Percentiles rank a stretch among this genome's conserved stretches.
Evolutionary conservation across 345 rosid genomes (phyloP).

Genomic region (Acer campestre): DNA sequence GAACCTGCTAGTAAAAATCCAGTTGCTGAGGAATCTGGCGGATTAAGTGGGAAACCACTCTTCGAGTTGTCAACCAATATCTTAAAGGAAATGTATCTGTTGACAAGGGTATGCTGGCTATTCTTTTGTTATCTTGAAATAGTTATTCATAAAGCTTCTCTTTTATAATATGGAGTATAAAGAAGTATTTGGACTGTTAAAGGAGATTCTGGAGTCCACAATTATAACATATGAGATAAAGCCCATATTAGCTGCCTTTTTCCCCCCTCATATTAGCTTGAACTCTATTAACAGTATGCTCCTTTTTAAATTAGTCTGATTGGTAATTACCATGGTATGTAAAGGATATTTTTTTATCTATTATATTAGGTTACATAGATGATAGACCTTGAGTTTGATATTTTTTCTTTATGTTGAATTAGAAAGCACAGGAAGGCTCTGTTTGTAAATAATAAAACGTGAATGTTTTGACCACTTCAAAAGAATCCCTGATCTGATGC

Average conservation of each 20-base stretch:
- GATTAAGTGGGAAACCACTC: slow-evolving; percentile 91
- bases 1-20: slow-evolving; percentile 57
- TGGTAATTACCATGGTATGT: background rate
- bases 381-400: background rate
- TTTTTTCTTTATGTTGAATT: background rate
- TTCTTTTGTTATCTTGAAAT: slow-evolving; percentile 9
- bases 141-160: background rate
- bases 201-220: background rate
- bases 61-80: slow-evolving; percentile 70
- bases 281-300: background rate
- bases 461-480: background rate
- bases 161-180: background rate
- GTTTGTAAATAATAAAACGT: no score
- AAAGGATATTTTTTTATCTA: background rate
- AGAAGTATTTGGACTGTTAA: background rate
- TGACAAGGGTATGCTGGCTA: slow-evolving; percentile 77
- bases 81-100: slow-evolving; percentile 84
- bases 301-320: background rate
- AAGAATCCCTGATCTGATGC: background rate
- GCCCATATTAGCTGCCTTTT: background rate
- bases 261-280: background rate
- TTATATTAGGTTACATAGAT: background rate
- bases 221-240: background rate
- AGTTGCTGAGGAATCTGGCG: slow-evolving; percentile 77
- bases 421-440: background rate